Percentiles rank a stretch among this genome's conserved stretches.
phyloP scores from a whole-genome alignment of 1,284 basidiomycete species.

The Marasmius sp. region DNA sequence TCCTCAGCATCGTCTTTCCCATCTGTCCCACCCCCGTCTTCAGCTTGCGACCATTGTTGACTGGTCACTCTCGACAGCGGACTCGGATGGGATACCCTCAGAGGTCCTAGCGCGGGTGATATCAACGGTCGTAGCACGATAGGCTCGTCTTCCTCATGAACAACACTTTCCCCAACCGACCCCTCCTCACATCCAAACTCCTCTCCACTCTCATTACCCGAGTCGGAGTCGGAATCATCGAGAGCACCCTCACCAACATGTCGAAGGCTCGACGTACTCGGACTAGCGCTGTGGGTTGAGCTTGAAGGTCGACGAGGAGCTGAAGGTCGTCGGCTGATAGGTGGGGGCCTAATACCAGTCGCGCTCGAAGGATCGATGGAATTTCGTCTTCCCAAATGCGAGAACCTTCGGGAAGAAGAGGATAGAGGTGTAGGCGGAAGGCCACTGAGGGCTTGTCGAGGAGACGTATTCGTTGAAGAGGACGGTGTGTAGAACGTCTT shows the following conservation, averaged over 20 bases:
- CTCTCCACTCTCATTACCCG: constrained; percentile 32
- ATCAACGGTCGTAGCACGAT: constrained; percentile 24
- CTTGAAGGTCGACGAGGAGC: constrained; percentile 32
- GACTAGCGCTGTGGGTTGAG: constrained; percentile 36
- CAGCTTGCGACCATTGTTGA: constrained; percentile 51
- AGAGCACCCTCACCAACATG: constrained; percentile 76
- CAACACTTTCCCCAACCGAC: constrained; percentile 25
- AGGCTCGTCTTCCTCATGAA: constrained; percentile 30
- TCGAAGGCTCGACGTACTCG: constrained; percentile 41
- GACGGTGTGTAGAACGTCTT: constrained; percentile 41
- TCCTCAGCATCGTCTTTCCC: constrained; percentile 36
- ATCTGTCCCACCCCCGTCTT: constrained; percentile 24
- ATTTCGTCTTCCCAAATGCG: constrained; percentile 33
- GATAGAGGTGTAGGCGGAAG: constrained; percentile 42
- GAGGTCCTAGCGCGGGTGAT: constrained; percentile 30
- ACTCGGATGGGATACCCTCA: constrained; percentile 50
- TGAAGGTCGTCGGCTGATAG: constrained; percentile 8
- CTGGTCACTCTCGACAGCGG: constrained; percentile 59
- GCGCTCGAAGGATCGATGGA: constrained; percentile 30
- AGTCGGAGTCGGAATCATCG: constrained; percentile 68
- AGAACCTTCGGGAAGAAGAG: constrained; percentile 31
- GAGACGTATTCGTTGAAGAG: constrained; percentile 63
- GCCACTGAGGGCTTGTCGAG: constrained; percentile 40
- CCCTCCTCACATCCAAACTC: constrained; percentile 29
- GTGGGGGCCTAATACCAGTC: not conserved